Evolutionary conservation across 164 flowering plant genomes (phyloP).

Genomic region (Cinnamomum chago): DNA sequence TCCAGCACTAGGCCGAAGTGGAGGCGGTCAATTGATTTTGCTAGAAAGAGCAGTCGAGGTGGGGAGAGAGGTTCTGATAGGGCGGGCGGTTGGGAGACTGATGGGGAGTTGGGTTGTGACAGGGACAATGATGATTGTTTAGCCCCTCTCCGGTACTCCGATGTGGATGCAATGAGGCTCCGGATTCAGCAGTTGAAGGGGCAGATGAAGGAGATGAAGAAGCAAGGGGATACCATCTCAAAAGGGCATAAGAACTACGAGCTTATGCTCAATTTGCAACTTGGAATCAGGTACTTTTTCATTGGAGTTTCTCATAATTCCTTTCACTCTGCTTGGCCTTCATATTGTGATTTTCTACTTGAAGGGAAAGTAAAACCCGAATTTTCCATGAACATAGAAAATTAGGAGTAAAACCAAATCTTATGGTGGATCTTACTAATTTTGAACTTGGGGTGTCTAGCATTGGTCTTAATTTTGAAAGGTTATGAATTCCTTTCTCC

Average conservation of each 20-base stretch:
- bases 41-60: slow-evolving; percentile 28
- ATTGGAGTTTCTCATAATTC: background rate
- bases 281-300: slow-evolving; percentile 30
- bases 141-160: slow-evolving; percentile 22
- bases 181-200: slow-evolving; percentile 25
- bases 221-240: slow-evolving; percentile 55
- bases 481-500: too few relatives aligned
- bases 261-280: slow-evolving; percentile 41
- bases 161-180: slow-evolving; percentile 10
- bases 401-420: too few relatives aligned
- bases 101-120: slow-evolving; percentile 11
- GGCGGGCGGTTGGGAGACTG: slow-evolving; percentile 40
- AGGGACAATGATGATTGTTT: slow-evolving; percentile 26
- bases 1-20: slow-evolving; percentile 32
- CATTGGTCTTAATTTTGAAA: too few relatives aligned
- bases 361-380: too few relatives aligned
- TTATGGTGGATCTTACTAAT: too few relatives aligned
- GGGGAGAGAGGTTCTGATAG: slow-evolving; percentile 35
- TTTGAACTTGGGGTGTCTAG: too few relatives aligned
- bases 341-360: background rate
- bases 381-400: too few relatives aligned
- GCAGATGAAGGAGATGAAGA: slow-evolving; percentile 34
- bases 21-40: slow-evolving; percentile 60
- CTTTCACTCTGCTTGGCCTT: background rate
- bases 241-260: slow-evolving; percentile 43